Conservation (phyloP, 2,329 filamentous ascomycete genomes). For the Pseudocercospora macadamiae region DNA sequence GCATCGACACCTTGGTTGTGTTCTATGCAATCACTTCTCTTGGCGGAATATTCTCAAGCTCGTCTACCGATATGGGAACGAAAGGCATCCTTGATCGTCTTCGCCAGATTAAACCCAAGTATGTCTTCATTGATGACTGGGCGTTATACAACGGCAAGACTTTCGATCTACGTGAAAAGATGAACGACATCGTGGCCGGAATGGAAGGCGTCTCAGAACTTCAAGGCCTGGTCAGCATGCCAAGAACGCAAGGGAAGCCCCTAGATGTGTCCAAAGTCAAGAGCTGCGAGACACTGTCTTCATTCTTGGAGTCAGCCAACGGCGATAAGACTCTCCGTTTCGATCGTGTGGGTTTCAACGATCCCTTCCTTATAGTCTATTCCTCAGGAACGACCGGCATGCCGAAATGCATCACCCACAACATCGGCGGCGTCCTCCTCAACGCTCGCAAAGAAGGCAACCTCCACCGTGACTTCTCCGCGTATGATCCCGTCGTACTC, state of each 20-base stretch:
- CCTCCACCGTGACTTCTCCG: conserved; percentile 54
- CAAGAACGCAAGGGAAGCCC: conserved; percentile 62
- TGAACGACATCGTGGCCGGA: conserved; percentile 65
- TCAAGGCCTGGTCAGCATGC: conserved; percentile 65
- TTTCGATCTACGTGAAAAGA: conserved; percentile 73
- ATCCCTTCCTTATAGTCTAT: conserved; percentile 74
- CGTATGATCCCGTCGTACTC: conserved; percentile 43
- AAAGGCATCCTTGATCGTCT: conserved; percentile 75
- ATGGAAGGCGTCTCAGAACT: conserved; percentile 66
- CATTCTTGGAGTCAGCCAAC: conserved; percentile 46
- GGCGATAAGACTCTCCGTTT: conserved; percentile 54
- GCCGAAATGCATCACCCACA: conserved; percentile 86
- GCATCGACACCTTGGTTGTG: conserved; percentile 71
- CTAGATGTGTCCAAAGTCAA: conserved; percentile 62
- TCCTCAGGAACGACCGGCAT: conserved; percentile 79
- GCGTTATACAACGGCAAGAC: conserved; percentile 79
- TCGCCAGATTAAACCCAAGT: conserved; percentile 74
- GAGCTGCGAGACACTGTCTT: conserved; percentile 46
- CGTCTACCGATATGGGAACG: conserved; percentile 81
- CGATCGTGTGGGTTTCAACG: conserved; percentile 66
- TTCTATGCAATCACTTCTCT: conserved; percentile 71
- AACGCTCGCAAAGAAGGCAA: conserved; percentile 63
- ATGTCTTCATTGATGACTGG: conserved; percentile 81
- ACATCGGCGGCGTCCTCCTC: conserved; percentile 66
- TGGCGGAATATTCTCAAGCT: conserved; percentile 75